Evolutionary conservation across 176 grass and related monocot species (phyloP), one percentile per base, ranked within the genome.

Genomic region (Musa beccarii): DNA sequence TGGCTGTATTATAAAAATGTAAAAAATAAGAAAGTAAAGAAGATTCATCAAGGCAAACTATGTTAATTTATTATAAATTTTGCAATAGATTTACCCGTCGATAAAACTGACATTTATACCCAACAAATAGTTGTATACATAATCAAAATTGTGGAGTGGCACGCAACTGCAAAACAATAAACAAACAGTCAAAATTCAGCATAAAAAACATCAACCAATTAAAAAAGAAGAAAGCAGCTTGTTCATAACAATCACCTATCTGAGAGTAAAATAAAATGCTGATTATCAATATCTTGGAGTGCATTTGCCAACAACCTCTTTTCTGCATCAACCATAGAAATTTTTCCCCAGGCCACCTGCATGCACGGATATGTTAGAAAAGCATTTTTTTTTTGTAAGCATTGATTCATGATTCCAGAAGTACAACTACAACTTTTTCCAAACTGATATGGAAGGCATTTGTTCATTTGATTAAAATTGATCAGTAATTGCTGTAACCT

Each of bases 301-400:
- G 95, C 95, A 84, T 87, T 85, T 83, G 84, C 95, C 83, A 99
- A 94, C 53, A 99, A 82, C 73, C 95, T 89, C 89, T 83, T 89
- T 82, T 99, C 95, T 72, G 95, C 95, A 84, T 94, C 88, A 86
- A 94, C 75, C 91, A 99, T 99, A 72, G 95, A 94, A 87, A 89
- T 91, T 6, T 88, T 94, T 59, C 95, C 95, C 95, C 95, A 99
- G 29, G 81, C 79, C 25, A 94, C 90, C 88, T 94, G 75, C 29
- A 92, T 51, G 51, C 77, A 53, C 20, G 69, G 64, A 49, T 71
- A 70, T 57, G 55, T 63, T 76, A 66, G 71, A 9, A 79, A 76
- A 16, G 20, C 23, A 10, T 53, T 50, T 43, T 43, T 43, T 6
- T 43, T 43, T 22, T 57, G 20, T n/a, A 53, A 15, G 15, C 43